Evolutionary conservation across 768 basidiomycete species (phyloP), one percentile per base, ranked within the genome.

Genomic region (Suillus cothurnatus): DNA sequence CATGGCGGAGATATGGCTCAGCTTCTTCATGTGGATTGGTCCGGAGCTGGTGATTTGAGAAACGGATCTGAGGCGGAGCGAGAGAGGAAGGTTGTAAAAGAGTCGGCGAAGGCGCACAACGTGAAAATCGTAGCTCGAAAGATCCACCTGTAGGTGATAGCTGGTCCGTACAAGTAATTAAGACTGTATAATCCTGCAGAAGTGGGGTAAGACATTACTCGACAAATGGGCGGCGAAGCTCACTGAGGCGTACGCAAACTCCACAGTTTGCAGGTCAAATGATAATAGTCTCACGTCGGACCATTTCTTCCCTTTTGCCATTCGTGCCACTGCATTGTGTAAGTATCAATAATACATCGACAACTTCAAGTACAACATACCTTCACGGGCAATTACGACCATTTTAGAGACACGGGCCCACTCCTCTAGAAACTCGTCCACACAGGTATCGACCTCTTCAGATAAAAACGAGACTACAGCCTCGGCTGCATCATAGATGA

Each of bases 321-420:
- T 91, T 73, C 92, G 89, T 6, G 90, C 92, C 47, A 96, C 95
- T 94, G 64, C 4, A 58, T 21, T 61, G 38, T 34, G 36, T 66
- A 15, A 68, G 66, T 21, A 53, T 52, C 62, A 57, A 57, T 31
- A 60, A 31, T 23, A 21, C n/a, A n/a, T 9, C 4, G 15, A 28
- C 15, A 41, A 19, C 32, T n/a, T 55, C 32, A 32, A 47, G 64
- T 5, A 14, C 57, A n/a, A 71, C 81, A 64, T 72, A 93, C 94
- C 88, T 80, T 95, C 93, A 66, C 93, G 86, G 15, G 94, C 95
- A 63, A 97, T 94, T 32, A 95, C 92, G 15, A 95, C 93, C 85
- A 95, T 94, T 78, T 95, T 96, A 23, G 93, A 93, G 36, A 97
- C 92, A 53, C 91, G 82, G 47, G 93, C 92, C 94, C 95, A 97